Percentiles rank a stretch among this genome's conserved stretches.
Conservation (phyloP, 306 rosid species). For the Rosa rugosa region DNA sequence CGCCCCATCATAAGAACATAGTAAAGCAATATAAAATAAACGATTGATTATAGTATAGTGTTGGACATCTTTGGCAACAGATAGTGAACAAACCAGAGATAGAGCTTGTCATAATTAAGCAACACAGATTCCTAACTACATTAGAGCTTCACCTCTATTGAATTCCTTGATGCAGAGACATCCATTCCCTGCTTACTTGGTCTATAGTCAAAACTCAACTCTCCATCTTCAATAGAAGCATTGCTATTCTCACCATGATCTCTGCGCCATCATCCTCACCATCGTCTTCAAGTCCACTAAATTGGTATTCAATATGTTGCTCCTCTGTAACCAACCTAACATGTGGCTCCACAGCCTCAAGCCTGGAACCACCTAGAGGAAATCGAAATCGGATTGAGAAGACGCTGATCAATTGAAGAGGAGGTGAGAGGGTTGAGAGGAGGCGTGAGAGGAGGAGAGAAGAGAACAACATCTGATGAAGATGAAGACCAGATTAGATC, state of each 20-base stretch:
- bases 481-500: too few species aligned
- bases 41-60: background rate
- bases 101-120: slow-evolving; percentile 9
- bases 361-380: slow-evolving; percentile 34
- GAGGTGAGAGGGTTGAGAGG: too few species aligned
- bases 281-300: slow-evolving; percentile 73
- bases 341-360: slow-evolving; percentile 83
- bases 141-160: slow-evolving; percentile 58
- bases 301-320: slow-evolving; percentile 80
- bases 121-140: slow-evolving; percentile 1
- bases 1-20: slow-evolving; percentile 6
- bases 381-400: too few species aligned
- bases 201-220: slow-evolving; percentile 72
- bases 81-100: slow-evolving; percentile 6
- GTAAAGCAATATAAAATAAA: background rate
- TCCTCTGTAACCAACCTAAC: slow-evolving; percentile 57
- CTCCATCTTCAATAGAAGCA: slow-evolving; percentile 47
- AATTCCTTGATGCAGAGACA: slow-evolving; percentile 52
- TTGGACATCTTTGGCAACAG: background rate
- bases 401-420: too few species aligned
- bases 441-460: too few species aligned
- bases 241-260: slow-evolving; percentile 39
- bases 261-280: too few species aligned
- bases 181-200: slow-evolving; percentile 52
- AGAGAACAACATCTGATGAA: too few species aligned